A percentile compares a stretch with the other conserved stretches of the same genome.
phyloP scores from a whole-genome alignment of 208 protist genomes.

The Leishmania gerbilli region DNA sequence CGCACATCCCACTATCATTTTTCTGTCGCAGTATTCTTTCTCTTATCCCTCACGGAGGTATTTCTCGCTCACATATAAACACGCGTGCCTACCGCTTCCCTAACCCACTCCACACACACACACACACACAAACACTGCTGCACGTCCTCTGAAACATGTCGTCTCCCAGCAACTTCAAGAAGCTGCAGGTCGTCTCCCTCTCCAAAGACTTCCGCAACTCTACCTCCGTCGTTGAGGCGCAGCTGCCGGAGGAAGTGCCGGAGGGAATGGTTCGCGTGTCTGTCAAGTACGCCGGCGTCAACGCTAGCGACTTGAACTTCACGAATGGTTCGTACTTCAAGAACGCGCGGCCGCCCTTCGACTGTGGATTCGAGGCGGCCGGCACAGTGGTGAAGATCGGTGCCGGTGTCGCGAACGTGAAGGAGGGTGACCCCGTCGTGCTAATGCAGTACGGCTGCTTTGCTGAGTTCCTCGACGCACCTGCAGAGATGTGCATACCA shows the following conservation, averaged over 20 bases:
- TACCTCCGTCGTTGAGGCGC: constrained; percentile 28
- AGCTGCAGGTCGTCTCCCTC: constrained; percentile 41
- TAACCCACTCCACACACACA: not conserved
- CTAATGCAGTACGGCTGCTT: constrained; percentile 60
- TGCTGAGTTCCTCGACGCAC: constrained; percentile 40
- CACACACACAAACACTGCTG: not conserved
- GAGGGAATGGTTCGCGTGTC: constrained; percentile 44
- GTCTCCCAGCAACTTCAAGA: constrained; percentile 33
- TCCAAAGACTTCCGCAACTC: constrained; percentile 48
- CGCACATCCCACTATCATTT: not conserved
- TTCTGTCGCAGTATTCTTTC: not conserved
- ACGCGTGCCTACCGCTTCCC: not conserved
- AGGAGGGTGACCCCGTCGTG: constrained; percentile 46
- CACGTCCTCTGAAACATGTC: constrained; percentile 21
- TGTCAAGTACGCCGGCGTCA: constrained; percentile 64
- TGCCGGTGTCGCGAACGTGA: constrained; percentile 37
- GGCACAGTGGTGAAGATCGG: constrained; percentile 60
- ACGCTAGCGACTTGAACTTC: constrained; percentile 83
- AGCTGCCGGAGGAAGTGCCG: constrained; percentile 38
- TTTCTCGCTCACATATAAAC: constrained; percentile 2
- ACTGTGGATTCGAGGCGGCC: constrained; percentile 80
- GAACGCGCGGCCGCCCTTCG: constrained; percentile 48
- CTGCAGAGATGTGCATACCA: constrained; percentile 28
- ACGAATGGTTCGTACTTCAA: constrained; percentile 55
- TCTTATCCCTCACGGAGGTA: not conserved